Evolutionary conservation across 768 basidiomycete species (phyloP), one percentile per base, ranked within the genome.

Genomic region (Mycena venus): DNA sequence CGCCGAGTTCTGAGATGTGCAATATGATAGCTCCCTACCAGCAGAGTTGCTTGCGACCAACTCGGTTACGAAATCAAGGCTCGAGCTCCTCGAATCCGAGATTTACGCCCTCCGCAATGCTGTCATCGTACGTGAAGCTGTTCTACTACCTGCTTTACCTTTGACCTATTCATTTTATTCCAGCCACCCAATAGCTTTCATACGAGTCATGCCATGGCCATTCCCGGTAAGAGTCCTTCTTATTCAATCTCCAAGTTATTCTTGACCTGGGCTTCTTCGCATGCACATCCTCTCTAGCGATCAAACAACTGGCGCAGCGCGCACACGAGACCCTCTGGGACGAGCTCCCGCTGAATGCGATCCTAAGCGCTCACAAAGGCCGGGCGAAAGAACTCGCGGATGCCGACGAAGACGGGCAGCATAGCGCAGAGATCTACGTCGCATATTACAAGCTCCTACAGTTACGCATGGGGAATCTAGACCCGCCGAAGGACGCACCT

Each of bases 301-400:
- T 66, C 19, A 25, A 66, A 53, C n/a, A 55, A 12, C 23, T 66
- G 51, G 64, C 51, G 21, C 23, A 66, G 12, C 49, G 25, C 64
- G 64, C 64, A 40, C 49, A 53, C 17, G 36, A 53, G 15, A 66
- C 64, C 1, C 64, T 66, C 38, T 66, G 64, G 64, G 64, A 66
- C 51, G 25, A 66, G 23, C 14, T 66, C 21, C 64, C 64, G 2
- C 19, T 66, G 9, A 23, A 25, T 40, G 49, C 51, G 9, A 66
- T 66, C 36, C 14, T 19, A 25, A 29, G 19, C 14, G 64, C 64
- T 36, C 51, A 55, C 51, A 40, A 66, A 36, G 9, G 8, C 19
- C 29, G 27, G 19, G 25, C 34, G 23, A 44, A 53, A 10, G 34
- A 40, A 8, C 64, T 66, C 51, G 6, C 23, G 3, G n/a, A 25